These are phyloP conservation scores for Ophiostoma sp. DNA, from an alignment of 2,329 filamentous ascomycete genomes.

Conservation along the genomic window DNA sequence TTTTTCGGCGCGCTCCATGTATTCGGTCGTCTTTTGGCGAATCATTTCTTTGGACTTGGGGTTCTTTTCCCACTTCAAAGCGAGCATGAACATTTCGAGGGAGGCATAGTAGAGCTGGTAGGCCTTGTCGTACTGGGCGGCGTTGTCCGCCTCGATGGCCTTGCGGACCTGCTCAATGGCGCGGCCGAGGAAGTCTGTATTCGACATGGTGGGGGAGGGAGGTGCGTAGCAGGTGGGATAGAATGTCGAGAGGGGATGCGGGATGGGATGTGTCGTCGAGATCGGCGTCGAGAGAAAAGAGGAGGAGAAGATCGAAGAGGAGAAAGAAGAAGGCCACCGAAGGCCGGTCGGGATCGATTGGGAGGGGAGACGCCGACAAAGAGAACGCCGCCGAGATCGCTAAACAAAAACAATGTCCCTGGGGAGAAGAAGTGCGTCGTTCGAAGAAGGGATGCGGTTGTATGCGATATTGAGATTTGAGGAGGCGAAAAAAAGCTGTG, in stretches of 20 bases:
- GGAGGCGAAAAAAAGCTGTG: background rate
- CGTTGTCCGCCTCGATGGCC: conserved; percentile 94
- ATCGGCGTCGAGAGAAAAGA: background rate
- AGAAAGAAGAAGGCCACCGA: background rate
- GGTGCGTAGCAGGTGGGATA: conserved; percentile 35
- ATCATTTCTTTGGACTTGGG: conserved; percentile 97
- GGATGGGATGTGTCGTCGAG: background rate
- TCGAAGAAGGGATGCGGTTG: no score
- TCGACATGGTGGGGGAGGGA: conserved; percentile 68
- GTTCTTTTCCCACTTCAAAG: conserved; percentile 99
- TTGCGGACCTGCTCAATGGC: conserved; percentile 97
- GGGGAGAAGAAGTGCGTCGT: background rate
- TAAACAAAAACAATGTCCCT: background rate
- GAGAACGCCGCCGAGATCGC: background rate
- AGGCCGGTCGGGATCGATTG: conserved; percentile 15
- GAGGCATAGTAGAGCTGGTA: conserved; percentile 95
- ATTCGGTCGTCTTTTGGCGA: conserved; percentile 88
- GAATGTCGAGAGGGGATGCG: background rate
- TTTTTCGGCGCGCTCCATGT: conserved; percentile 99
- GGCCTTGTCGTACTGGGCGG: conserved; percentile 94
- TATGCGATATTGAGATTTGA: background rate
- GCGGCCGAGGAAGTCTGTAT: conserved; percentile 93
- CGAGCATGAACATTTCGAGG: conserved; percentile 97
- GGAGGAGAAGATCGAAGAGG: background rate
- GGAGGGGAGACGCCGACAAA: background rate